Evolutionary conservation across 768 basidiomycete genomes (phyloP).

Genomic region (Russula vinacea): DNA sequence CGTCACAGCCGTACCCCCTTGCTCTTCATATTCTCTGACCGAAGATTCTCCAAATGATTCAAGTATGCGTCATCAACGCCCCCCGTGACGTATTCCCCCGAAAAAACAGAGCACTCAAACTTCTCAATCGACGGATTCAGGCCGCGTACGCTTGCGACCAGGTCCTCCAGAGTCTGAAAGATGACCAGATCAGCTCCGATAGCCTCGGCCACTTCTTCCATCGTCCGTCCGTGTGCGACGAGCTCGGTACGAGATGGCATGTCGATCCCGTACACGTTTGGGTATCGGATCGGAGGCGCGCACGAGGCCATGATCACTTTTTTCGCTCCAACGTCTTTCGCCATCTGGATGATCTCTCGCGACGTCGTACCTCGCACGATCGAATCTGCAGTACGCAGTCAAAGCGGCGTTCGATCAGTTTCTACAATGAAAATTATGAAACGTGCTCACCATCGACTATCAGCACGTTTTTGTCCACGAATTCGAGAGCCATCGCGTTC

Average conservation of each 20-base stretch:
- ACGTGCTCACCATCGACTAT: constrained; percentile 80
- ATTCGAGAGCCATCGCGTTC: constrained; percentile 98
- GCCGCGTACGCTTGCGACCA: constrained; percentile 79
- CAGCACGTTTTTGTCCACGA: constrained; percentile 85
- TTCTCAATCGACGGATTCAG: constrained; percentile 71
- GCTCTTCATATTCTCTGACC: constrained; percentile 77
- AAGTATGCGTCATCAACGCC: constrained; percentile 85
- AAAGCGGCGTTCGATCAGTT: neutral
- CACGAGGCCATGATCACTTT: constrained; percentile 96
- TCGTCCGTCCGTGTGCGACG: constrained; percentile 98
- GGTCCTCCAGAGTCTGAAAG: constrained; percentile 89
- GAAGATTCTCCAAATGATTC: constrained; percentile 62
- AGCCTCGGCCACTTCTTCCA: constrained; percentile 92
- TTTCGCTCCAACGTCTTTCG: constrained; percentile 96
- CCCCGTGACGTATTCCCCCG: constrained; percentile 94
- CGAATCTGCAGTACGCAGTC: constrained; percentile 52
- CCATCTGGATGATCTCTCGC: constrained; percentile 99
- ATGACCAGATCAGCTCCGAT: constrained; percentile 92
- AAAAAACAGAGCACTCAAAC: constrained; percentile 98
- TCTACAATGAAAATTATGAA: constrained; percentile 34
- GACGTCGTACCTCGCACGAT: constrained; percentile 99
- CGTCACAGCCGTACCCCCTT: constrained; percentile 37
- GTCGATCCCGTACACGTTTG: constrained; percentile 99
- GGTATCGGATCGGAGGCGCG: constrained; percentile 93
- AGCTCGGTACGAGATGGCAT: constrained; percentile 94